These are phyloP conservation scores for Plasmodium ovale DNA, from an alignment of 169 alveolate genomes.

Conservation along the genomic window DNA sequence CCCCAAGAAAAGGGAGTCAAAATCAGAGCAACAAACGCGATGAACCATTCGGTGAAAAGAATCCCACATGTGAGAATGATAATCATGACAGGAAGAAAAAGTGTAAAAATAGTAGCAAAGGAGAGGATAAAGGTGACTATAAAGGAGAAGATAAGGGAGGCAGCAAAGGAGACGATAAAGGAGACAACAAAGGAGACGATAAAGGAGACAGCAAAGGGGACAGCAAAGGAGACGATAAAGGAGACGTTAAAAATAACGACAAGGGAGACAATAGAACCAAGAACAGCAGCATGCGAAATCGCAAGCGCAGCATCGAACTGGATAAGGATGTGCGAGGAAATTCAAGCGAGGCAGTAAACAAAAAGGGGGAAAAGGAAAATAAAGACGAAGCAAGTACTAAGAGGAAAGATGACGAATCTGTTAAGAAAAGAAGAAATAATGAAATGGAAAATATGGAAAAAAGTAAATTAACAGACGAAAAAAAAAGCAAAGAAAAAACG, in stretches of 20 bases:
- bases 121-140: neutral
- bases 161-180: neutral
- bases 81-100: too few relatives aligned
- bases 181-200: neutral
- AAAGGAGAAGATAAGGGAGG: neutral
- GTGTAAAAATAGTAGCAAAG: neutral
- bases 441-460: conserved; percentile 1
- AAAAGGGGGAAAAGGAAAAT: neutral
- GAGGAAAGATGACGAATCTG: neutral
- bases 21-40: too few relatives aligned
- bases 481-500: conserved; percentile 6
- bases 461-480: conserved; percentile 11
- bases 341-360: neutral
- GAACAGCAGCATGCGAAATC: neutral
- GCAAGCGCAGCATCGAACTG: neutral
- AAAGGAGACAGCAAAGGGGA: neutral
- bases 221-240: neutral
- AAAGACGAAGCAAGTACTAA: neutral
- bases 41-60: too few relatives aligned
- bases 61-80: too few relatives aligned
- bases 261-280: neutral
- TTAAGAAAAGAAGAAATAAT: neutral
- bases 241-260: neutral
- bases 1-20: too few relatives aligned
- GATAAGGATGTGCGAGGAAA: neutral